Evolutionary conservation across 2,329 filamentous ascomycete species (phyloP).

Genomic region (Monilinia aucupariae): DNA sequence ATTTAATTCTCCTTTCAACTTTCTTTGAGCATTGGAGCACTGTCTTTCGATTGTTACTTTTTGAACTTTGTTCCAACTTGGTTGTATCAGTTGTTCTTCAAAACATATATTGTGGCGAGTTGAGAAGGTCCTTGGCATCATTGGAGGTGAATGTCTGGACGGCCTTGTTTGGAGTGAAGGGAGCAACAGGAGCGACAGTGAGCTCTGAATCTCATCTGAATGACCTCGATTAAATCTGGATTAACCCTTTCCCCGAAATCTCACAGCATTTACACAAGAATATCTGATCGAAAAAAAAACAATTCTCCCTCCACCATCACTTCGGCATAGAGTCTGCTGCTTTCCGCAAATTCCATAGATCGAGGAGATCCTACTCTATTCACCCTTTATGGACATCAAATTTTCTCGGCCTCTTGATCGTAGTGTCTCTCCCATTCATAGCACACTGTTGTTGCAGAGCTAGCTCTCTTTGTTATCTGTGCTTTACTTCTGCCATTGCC

Average conservation of each 20-base stretch:
- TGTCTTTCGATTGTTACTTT: not conserved
- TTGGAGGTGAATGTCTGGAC: not conserved
- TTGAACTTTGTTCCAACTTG: not conserved
- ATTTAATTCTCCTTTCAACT: not conserved
- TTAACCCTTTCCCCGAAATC: not conserved
- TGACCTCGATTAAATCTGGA: slow-evolving; percentile 1
- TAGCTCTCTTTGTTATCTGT: not conserved
- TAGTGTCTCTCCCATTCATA: not conserved
- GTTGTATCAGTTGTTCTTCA: not conserved
- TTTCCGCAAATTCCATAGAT: not conserved
- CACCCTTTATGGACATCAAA: not conserved
- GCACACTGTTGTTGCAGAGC: not conserved
- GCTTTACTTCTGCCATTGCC: not conserved
- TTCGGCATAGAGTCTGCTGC: not conserved
- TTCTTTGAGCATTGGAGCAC: not conserved
- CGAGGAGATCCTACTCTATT: not conserved
- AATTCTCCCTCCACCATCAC: not conserved
- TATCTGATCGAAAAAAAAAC: not conserved
- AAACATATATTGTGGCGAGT: not conserved
- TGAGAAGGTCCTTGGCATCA: not conserved
- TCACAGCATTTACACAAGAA: not conserved
- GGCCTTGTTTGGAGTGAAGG: not conserved
- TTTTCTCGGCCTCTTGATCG: not conserved
- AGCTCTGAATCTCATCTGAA: slow-evolving; percentile 1
- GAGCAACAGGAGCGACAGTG: slow-evolving; percentile 9